Percentiles rank a stretch among this genome's conserved stretches.
These are phyloP conservation scores for Paraphoma chrysanthemicola DNA, from an alignment of 2,329 filamentous ascomycete genomes.

Conservation along the genomic window DNA sequence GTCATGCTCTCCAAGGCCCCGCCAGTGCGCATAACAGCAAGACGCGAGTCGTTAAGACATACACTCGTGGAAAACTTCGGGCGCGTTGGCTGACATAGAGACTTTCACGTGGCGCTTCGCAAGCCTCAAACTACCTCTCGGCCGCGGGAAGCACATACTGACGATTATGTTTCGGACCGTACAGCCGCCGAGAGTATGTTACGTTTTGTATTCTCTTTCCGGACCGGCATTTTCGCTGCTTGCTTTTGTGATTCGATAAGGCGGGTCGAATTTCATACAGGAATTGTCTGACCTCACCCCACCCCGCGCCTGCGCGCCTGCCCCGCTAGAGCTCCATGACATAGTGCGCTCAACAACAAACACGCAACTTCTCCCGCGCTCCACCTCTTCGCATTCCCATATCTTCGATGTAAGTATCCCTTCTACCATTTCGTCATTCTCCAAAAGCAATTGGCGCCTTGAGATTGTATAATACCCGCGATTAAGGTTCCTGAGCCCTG, in stretches of 20 bases:
- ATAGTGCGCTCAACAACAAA: conserved; percentile 29
- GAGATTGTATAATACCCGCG: neutral
- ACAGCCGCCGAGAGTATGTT: neutral
- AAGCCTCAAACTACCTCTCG: conserved; percentile 14
- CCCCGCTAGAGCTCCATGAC: conserved; percentile 32
- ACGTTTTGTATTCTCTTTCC: conserved; percentile 16
- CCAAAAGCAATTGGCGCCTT: conserved; percentile 6
- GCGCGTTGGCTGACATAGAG: no score
- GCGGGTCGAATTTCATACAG: conserved; percentile 13
- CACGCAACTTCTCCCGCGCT: conserved; percentile 18
- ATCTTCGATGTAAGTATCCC: conserved; percentile 24
- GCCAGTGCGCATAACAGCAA: no score
- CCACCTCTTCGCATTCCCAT: conserved; percentile 9
- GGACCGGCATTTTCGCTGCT: conserved; percentile 9
- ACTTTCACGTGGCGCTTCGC: neutral
- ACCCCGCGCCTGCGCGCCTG: conserved; percentile 23
- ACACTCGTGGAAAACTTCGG: neutral
- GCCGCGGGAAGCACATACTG: conserved; percentile 26
- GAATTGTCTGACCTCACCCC: conserved; percentile 17
- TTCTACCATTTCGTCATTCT: conserved; percentile 2
- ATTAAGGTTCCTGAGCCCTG: conserved; percentile 7
- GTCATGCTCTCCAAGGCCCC: no score
- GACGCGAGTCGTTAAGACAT: neutral
- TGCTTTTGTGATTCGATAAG: conserved; percentile 39
- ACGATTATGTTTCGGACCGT: conserved; percentile 9